These are phyloP conservation scores for Hibiscus tridactylites DNA, from an alignment of 345 rosid species.

Conservation along the genomic window DNA sequence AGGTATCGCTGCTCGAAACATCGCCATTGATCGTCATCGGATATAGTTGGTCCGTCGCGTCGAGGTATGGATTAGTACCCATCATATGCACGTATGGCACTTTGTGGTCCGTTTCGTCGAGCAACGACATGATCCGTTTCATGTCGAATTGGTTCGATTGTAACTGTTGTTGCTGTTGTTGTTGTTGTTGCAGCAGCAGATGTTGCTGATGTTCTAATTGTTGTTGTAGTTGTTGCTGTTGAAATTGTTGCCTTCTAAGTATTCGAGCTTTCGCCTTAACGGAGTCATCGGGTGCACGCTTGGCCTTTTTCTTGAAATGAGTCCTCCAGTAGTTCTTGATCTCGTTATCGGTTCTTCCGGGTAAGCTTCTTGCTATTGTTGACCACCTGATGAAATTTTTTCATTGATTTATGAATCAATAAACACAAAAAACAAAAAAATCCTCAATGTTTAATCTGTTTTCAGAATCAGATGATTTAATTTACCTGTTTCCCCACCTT, in stretches of 20 bases:
- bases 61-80: slow-evolving; percentile 3
- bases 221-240: slow-evolving; percentile 46
- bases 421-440: background rate
- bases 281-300: slow-evolving; percentile 33
- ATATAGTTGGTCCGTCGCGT: slow-evolving; percentile 11
- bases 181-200: background rate
- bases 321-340: slow-evolving; percentile 95
- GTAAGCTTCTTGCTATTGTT: slow-evolving; percentile 85
- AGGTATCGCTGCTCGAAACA: slow-evolving; percentile 23
- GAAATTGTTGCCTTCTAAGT: slow-evolving; percentile 67
- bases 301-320: slow-evolving; percentile 81
- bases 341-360: slow-evolving; percentile 89
- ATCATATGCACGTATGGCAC: slow-evolving; percentile 27
- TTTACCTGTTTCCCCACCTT: slow-evolving; percentile 86
- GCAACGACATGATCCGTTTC: slow-evolving; percentile 46
- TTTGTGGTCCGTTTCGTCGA: slow-evolving; percentile 39
- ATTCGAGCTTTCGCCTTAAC: slow-evolving; percentile 46
- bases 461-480: background rate
- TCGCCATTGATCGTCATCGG: slow-evolving; percentile 16
- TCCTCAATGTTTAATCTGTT: too few relatives aligned
- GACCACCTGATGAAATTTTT: slow-evolving; percentile 54
- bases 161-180: slow-evolving; percentile 24
- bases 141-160: slow-evolving; percentile 52
- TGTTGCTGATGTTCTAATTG: slow-evolving; percentile 22
- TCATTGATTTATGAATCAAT: background rate